Conservation (phyloP, 768 basidiomycete genomes). For the Phaffia australis region DNA sequence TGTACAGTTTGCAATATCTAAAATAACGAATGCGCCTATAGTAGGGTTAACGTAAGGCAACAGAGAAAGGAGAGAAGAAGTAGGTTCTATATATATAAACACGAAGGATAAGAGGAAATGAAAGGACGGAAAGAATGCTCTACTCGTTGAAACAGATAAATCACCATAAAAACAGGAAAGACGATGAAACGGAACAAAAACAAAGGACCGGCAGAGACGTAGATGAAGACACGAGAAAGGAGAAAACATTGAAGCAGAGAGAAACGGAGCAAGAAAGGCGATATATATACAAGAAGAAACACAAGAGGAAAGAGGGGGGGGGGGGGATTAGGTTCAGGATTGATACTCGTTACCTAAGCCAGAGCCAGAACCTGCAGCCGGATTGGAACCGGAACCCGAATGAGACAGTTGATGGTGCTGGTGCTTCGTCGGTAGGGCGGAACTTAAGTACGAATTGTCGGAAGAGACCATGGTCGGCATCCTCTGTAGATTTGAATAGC, state of each 20-base stretch:
- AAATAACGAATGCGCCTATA: neutral
- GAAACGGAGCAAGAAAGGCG: neutral
- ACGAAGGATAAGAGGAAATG: neutral
- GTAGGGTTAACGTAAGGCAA: neutral
- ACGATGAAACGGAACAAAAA: neutral
- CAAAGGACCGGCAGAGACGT: neutral
- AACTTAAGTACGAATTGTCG: neutral
- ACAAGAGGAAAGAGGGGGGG: no score
- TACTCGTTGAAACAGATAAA: neutral
- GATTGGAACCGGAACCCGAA: neutral
- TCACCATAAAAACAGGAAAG: constrained; percentile 8
- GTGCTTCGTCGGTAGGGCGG: neutral
- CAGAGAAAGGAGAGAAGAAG: neutral
- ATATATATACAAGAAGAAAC: neutral
- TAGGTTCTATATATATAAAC: neutral
- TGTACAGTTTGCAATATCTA: neutral
- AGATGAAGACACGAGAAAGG: neutral
- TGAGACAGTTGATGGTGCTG: neutral
- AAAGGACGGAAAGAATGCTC: neutral
- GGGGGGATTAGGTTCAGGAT: no score
- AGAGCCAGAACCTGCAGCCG: constrained; percentile 9
- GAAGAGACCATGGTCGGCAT: no score
- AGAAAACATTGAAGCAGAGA: neutral
- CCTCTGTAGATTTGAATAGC: no score
- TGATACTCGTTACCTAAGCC: constrained; percentile 1